These are phyloP conservation scores for Penicillium palitans DNA, from an alignment of 2,329 filamentous ascomycete genomes.

Conservation along the genomic window DNA sequence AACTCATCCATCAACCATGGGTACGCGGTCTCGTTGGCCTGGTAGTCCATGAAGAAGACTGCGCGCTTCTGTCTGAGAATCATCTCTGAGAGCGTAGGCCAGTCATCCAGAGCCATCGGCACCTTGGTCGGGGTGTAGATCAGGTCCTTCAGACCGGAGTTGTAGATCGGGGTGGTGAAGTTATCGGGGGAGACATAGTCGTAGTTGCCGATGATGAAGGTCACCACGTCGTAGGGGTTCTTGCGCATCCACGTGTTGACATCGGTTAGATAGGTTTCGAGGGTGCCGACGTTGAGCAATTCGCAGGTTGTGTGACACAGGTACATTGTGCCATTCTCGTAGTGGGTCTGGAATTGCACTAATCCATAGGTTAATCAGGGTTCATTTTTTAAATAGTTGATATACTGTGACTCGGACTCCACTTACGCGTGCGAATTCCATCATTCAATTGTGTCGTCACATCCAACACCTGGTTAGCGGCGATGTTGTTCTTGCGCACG, in stretches of 20 bases:
- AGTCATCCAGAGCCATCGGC: slow-evolving; percentile 71
- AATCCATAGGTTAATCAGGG: neutral
- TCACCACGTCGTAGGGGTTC: slow-evolving; percentile 85
- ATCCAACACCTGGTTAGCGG: slow-evolving; percentile 69
- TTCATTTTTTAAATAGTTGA: neutral
- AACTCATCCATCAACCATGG: slow-evolving; percentile 90
- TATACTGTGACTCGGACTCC: neutral
- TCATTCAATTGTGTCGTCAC: slow-evolving; percentile 75
- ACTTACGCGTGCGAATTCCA: slow-evolving; percentile 59
- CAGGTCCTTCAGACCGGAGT: slow-evolving; percentile 70
- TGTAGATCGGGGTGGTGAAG: slow-evolving; percentile 68
- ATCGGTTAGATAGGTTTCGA: slow-evolving; percentile 68
- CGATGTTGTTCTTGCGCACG: slow-evolving; percentile 66
- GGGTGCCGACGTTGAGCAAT: slow-evolving; percentile 76
- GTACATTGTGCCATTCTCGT: slow-evolving; percentile 60
- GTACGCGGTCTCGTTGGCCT: slow-evolving; percentile 72
- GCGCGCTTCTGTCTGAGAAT: slow-evolving; percentile 70
- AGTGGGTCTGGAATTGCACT: slow-evolving; percentile 64
- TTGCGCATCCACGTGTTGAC: slow-evolving; percentile 71
- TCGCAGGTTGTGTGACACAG: slow-evolving; percentile 86
- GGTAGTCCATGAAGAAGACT: slow-evolving; percentile 81
- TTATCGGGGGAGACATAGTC: slow-evolving; percentile 66
- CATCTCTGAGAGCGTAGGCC: slow-evolving; percentile 79
- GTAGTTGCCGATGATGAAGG: slow-evolving; percentile 80
- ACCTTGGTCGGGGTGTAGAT: slow-evolving; percentile 70